A percentile compares a stretch with the other conserved stretches of the same genome.
phyloP scores from a whole-genome alignment of 2,329 filamentous ascomycete species.

The Celoporthe dispersa region DNA sequence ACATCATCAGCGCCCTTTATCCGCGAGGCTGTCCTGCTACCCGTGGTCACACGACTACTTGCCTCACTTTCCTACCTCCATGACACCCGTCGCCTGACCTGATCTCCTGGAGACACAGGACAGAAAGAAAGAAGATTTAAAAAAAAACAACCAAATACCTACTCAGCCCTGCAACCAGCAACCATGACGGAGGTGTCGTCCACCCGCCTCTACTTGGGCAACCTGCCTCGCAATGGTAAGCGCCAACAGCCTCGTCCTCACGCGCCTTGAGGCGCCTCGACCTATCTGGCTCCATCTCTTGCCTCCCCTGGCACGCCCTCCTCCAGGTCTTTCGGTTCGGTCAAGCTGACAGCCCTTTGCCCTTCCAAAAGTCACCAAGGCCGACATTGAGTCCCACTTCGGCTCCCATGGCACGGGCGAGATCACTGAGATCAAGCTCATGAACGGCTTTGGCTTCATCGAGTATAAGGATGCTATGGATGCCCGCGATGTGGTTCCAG shows the following conservation, averaged over 20 bases:
- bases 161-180: slow-evolving; percentile 33
- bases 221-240: slow-evolving; percentile 94
- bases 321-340: slow-evolving; percentile 30
- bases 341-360: slow-evolving; percentile 38
- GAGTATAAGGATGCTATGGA: slow-evolving; percentile 99
- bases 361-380: slow-evolving; percentile 79
- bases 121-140: background rate
- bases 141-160: too few species aligned
- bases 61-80: slow-evolving; percentile 4
- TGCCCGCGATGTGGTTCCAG: slow-evolving; percentile 96
- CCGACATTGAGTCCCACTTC: slow-evolving; percentile 95
- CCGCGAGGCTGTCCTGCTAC: background rate
- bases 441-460: slow-evolving; percentile 99
- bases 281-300: slow-evolving; percentile 12
- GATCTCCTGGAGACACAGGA: slow-evolving; percentile 19
- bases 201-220: slow-evolving; percentile 95
- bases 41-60: background rate
- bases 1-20: background rate
- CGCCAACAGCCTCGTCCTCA: slow-evolving; percentile 33
- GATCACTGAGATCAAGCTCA: slow-evolving; percentile 98
- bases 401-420: slow-evolving; percentile 93
- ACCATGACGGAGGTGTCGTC: slow-evolving; percentile 88
- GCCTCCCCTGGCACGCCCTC: slow-evolving; percentile 21
- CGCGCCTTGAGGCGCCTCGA: slow-evolving; percentile 6
- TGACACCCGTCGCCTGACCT: slow-evolving; percentile 23